These are phyloP conservation scores for Beauveria varroae DNA, from an alignment of 2,329 filamentous ascomycete species.

Conservation along the genomic window DNA sequence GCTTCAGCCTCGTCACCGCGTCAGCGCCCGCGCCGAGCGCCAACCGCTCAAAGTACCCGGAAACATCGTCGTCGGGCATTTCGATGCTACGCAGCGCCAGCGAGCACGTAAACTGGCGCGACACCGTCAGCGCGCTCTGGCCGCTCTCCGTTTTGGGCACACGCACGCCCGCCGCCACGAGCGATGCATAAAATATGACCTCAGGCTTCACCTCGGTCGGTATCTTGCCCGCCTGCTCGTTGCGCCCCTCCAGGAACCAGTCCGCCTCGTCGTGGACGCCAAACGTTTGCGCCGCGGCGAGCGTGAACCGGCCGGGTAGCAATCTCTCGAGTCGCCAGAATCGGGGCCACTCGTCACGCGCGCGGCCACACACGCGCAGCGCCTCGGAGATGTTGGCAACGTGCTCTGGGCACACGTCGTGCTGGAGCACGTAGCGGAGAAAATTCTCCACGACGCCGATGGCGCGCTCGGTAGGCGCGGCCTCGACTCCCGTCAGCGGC, in stretches of 20 bases:
- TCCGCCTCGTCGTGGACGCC: constrained; percentile 28
- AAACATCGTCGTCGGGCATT: constrained; percentile 32
- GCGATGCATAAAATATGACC: constrained; percentile 34
- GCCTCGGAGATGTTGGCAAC: constrained; percentile 58
- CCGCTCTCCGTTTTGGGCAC: constrained; percentile 6
- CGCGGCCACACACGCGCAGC: constrained; percentile 56
- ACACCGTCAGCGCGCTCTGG: neutral
- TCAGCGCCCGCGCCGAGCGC: constrained; percentile 22
- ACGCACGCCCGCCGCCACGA: constrained; percentile 30
- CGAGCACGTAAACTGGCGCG: constrained; percentile 32
- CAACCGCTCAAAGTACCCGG: constrained; percentile 37
- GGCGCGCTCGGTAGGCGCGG: constrained; percentile 44
- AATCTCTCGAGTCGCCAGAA: constrained; percentile 40
- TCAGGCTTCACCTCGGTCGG: constrained; percentile 20
- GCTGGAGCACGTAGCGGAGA: constrained; percentile 76
- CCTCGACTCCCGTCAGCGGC: constrained; percentile 48
- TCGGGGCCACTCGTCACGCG: constrained; percentile 58
- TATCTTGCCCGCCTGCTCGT: neutral
- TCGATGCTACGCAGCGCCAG: constrained; percentile 54
- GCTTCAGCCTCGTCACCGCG: constrained; percentile 24
- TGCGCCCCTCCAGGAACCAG: constrained; percentile 20
- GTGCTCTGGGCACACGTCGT: constrained; percentile 82
- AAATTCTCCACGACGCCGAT: constrained; percentile 74
- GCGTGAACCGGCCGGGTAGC: constrained; percentile 75
- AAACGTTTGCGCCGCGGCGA: constrained; percentile 63